These are phyloP conservation scores for Sporothrix globosa DNA, from an alignment of 2,329 filamentous ascomycete genomes.

Conservation along the genomic window DNA sequence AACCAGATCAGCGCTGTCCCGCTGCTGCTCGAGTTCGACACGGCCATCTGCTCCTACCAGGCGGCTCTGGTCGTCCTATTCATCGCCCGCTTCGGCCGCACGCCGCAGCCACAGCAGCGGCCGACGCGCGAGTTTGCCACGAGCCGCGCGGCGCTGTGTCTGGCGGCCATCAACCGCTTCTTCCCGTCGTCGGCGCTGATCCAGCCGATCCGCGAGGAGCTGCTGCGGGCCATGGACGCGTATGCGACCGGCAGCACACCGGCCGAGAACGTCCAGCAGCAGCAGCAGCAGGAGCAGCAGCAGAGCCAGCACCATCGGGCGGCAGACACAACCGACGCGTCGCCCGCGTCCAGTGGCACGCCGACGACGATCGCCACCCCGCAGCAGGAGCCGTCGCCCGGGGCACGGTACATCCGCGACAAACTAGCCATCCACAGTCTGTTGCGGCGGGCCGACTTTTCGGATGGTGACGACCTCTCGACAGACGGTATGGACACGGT, in stretches of 20 bases:
- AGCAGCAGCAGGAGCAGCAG: not conserved
- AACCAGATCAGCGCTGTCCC: not conserved
- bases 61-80: not conserved
- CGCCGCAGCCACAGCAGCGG: not conserved
- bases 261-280: not conserved
- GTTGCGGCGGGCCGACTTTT: constrained; percentile 4
- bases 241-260: not conserved
- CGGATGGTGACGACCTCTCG: not conserved
- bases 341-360: not conserved
- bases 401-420: not conserved
- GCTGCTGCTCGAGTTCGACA: constrained; percentile 1
- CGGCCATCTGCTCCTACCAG: constrained; percentile 6
- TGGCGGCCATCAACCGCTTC: constrained; percentile 8
- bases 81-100: not conserved
- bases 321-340: not conserved
- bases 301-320: not conserved
- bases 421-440: constrained; percentile 5
- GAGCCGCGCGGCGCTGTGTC: not conserved
- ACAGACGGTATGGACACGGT: not conserved
- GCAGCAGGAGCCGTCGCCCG: not conserved
- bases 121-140: constrained; percentile 4
- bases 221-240: not conserved
- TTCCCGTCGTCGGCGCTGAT: constrained; percentile 5
- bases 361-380: not conserved
- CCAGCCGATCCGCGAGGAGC: not conserved